A percentile compares a stretch with the other conserved stretches of the same genome.
These are phyloP conservation scores for Monilinia polystroma DNA, from an alignment of 2,329 filamentous ascomycete species.

Conservation along the genomic window DNA sequence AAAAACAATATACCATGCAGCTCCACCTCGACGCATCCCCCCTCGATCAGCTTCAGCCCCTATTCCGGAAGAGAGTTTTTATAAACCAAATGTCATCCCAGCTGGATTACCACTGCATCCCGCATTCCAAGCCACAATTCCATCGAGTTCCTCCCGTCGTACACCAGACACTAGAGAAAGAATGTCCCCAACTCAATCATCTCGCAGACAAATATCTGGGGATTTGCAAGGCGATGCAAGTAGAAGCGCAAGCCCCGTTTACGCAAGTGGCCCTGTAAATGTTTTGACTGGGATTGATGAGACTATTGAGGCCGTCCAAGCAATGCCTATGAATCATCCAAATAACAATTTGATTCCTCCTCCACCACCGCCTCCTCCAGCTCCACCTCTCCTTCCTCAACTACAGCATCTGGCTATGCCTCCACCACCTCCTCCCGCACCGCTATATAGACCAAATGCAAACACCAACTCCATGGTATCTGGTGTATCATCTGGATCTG, in stretches of 20 bases:
- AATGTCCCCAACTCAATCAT: conserved; percentile 29
- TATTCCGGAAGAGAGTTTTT: conserved; percentile 48
- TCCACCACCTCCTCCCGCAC: conserved; percentile 61
- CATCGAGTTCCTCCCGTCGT: conserved; percentile 40
- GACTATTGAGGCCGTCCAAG: conserved; percentile 42
- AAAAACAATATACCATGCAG: conserved; percentile 39
- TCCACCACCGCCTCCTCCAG: conserved; percentile 53
- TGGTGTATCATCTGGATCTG: conserved; percentile 30
- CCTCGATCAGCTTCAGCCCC: conserved; percentile 64
- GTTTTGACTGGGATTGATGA: conserved; percentile 51
- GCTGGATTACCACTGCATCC: conserved; percentile 44
- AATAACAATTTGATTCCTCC: conserved; percentile 52
- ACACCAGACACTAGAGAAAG: conserved; percentile 31
- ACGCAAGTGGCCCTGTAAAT: conserved; percentile 28
- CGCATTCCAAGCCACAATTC: conserved; percentile 43
- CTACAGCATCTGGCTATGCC: conserved; percentile 61
- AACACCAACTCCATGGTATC: conserved; percentile 40
- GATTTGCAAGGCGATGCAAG: conserved; percentile 35
- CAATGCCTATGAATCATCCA: conserved; percentile 44
- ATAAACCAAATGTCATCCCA: conserved; percentile 38
- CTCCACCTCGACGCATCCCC: conserved; percentile 48
- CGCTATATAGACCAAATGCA: conserved; percentile 47
- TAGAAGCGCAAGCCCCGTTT: conserved; percentile 35
- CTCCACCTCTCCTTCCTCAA: conserved; percentile 58
- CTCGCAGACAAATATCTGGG: conserved; percentile 38